Evolutionary conservation across 2,329 filamentous ascomycete genomes (phyloP).

Genomic region (Aspergillus texensis): DNA sequence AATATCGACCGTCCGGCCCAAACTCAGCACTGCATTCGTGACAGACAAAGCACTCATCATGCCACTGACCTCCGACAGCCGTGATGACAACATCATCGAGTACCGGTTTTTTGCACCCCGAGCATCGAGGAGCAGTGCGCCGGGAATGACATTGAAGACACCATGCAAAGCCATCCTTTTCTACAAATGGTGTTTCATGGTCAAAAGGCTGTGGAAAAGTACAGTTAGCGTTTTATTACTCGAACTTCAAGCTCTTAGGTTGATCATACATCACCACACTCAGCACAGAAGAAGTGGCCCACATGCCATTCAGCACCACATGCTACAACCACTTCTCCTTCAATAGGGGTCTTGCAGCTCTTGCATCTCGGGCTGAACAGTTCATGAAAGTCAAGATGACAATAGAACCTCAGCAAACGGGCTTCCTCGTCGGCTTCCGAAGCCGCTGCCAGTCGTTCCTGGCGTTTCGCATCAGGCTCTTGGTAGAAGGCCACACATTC

Average conservation of each 20-base stretch:
- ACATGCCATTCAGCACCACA: slow-evolving; percentile 96
- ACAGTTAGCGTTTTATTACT: slow-evolving; percentile 16
- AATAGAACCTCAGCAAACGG: slow-evolving; percentile 80
- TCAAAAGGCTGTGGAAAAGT: slow-evolving; percentile 56
- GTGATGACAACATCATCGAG: slow-evolving; percentile 88
- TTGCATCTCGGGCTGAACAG: slow-evolving; percentile 90
- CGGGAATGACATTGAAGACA: slow-evolving; percentile 91
- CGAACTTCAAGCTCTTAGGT: not conserved
- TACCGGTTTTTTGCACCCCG: slow-evolving; percentile 79
- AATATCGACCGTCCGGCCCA: slow-evolving; percentile 63
- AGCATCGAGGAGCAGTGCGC: slow-evolving; percentile 86
- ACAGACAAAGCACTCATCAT: slow-evolving; percentile 88
- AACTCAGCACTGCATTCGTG: slow-evolving; percentile 64
- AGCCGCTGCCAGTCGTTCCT: slow-evolving; percentile 69
- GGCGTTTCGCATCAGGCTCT: slow-evolving; percentile 74
- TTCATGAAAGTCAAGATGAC: slow-evolving; percentile 98
- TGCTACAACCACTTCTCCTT: slow-evolving; percentile 91
- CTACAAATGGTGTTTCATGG: slow-evolving; percentile 76
- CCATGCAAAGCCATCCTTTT: slow-evolving; percentile 98
- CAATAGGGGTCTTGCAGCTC: slow-evolving; percentile 93
- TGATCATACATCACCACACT: slow-evolving; percentile 76
- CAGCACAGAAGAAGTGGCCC: slow-evolving; percentile 98
- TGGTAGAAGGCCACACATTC: slow-evolving; percentile 97
- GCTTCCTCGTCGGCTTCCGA: slow-evolving; percentile 63
- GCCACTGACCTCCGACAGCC: slow-evolving; percentile 90